A percentile compares a stretch with the other conserved stretches of the same genome.
Conservation (phyloP, 495 filamentous ascomycete genomes). For the Penicillium dipodomyicola region DNA sequence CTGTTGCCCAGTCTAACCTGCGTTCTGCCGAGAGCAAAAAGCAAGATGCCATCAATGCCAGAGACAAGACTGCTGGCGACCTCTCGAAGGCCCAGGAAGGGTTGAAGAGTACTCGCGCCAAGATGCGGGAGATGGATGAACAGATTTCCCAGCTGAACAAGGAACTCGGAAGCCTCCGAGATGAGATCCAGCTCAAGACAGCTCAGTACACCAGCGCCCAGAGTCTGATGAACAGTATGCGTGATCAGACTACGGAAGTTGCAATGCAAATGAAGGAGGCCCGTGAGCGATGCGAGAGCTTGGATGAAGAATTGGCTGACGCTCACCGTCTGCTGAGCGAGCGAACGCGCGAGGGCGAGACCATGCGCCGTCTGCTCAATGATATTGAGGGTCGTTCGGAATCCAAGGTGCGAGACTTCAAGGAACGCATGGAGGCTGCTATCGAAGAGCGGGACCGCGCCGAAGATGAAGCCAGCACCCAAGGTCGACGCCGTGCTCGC, state of each 20-base stretch:
- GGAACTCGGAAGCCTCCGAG: constrained; percentile 64
- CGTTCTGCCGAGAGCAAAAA: constrained; percentile 72
- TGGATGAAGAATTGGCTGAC: constrained; percentile 93
- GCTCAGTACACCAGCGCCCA: constrained; percentile 85
- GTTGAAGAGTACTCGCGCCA: constrained; percentile 57
- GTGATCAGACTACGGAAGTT: constrained; percentile 84
- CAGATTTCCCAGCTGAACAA: constrained; percentile 61
- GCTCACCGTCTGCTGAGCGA: constrained; percentile 84
- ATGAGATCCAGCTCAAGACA: constrained; percentile 79
- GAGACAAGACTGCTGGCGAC: constrained; percentile 65
- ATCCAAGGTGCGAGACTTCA: constrained; percentile 77
- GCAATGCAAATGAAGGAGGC: constrained; percentile 93
- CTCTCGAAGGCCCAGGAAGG: constrained; percentile 70
- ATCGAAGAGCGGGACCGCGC: constrained; percentile 89
- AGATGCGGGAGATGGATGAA: constrained; percentile 68
- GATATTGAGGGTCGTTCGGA: constrained; percentile 86
- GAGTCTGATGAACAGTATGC: constrained; percentile 83
- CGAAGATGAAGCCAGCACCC: constrained; percentile 81
- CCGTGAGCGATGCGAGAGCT: constrained; percentile 71
- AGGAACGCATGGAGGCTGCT: constrained; percentile 81
- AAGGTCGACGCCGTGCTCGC: constrained; percentile 69
- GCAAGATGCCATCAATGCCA: constrained; percentile 67
- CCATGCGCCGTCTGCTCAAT: constrained; percentile 83
- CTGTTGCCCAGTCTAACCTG: constrained; percentile 68
- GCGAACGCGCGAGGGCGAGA: constrained; percentile 91